Evolutionary conservation across 257 asterid species (phyloP), one percentile per base, ranked within the genome.

Genomic region (Jacaranda copaia): DNA sequence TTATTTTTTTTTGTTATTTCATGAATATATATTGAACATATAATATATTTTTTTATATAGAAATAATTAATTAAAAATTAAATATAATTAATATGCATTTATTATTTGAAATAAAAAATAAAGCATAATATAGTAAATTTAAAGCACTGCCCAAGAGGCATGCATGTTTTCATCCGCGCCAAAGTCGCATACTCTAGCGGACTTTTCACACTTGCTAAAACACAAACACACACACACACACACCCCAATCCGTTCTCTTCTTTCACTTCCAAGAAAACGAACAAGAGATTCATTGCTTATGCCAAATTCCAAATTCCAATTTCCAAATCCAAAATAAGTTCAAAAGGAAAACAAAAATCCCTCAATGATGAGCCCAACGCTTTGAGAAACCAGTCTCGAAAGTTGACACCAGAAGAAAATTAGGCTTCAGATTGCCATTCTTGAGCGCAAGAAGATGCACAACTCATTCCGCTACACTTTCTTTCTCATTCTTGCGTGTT

Each of bases 141-240:
- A 25, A 2, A 25, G 2, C 2, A 25, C 32, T 25, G 32, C 2
- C 32, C 32, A 25, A 25, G 32, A 25, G 2, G 80, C 79, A 78
- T 85, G 86, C 91, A 84, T 80, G 87, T 80, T 79, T 84, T 43
- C 55, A 18, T 77, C 25, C 73, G 65, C 85, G 75, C 84, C 82
- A 83, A 89, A 86, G 90, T 88, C 91, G 8, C 65, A 49, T 67
- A 39, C 36, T 38, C 84, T 78, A 79, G 77, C 83, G 68, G 13
- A 68, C 80, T 70, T 85, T 86, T 77, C 82, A 71, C 87, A 80
- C 40, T 68, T 72, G 39, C 69, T 25, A 25, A 25, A 25, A 15
- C 79, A 12, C 77, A n/a, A n/a, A 53, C 69, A 64, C 66, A 18
- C 35, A 36, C 36, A 5, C 59, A 20, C 70, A 6, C 74, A 67